Percentiles rank a stretch among this genome's conserved stretches.
Evolutionary conservation across 2,329 filamentous ascomycete species (phyloP).

Genomic region (Cercospora citrullina): DNA sequence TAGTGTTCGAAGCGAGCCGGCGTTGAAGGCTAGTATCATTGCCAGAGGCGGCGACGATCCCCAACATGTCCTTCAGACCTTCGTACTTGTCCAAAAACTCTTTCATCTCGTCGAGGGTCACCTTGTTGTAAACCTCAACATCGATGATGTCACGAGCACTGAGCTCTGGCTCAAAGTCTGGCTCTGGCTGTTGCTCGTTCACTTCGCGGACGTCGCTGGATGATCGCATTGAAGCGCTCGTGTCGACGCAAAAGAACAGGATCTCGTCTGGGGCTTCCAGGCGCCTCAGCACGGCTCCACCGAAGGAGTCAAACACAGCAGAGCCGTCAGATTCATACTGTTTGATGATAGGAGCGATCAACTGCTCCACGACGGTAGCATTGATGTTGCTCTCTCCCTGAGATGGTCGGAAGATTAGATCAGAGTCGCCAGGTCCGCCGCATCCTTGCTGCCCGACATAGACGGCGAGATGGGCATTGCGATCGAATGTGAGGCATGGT

Average conservation of each 20-base stretch:
- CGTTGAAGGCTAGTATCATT: no score
- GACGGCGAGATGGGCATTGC: slow-evolving; percentile 38
- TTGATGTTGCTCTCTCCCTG: slow-evolving; percentile 39
- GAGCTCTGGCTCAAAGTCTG: slow-evolving; percentile 21
- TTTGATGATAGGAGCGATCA: slow-evolving; percentile 39
- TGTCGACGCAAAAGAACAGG: slow-evolving; percentile 41
- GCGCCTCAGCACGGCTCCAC: slow-evolving; percentile 32
- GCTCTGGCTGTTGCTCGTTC: slow-evolving; percentile 22
- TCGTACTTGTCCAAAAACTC: slow-evolving; percentile 32
- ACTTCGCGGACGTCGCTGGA: slow-evolving; percentile 38
- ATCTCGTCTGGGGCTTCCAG: slow-evolving; percentile 40
- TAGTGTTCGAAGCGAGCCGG: slow-evolving; percentile 18
- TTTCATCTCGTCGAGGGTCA: slow-evolving; percentile 33
- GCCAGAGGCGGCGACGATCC: no score
- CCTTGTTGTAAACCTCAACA: slow-evolving; percentile 17
- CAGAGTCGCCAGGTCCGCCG: slow-evolving; percentile 37
- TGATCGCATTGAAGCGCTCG: slow-evolving; percentile 37
- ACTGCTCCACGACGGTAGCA: slow-evolving; percentile 39
- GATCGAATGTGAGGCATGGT: slow-evolving; percentile 41
- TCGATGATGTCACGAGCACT: slow-evolving; percentile 10
- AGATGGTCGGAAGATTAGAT: slow-evolving; percentile 39
- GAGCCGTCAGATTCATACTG: slow-evolving; percentile 38
- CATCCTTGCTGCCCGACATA: slow-evolving; percentile 41
- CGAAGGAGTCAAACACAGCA: slow-evolving; percentile 40
- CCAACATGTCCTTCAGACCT: slow-evolving; percentile 35